Evolutionary conservation across 305 asterid species (phyloP).

Genomic region (Fraxinus sp.): DNA sequence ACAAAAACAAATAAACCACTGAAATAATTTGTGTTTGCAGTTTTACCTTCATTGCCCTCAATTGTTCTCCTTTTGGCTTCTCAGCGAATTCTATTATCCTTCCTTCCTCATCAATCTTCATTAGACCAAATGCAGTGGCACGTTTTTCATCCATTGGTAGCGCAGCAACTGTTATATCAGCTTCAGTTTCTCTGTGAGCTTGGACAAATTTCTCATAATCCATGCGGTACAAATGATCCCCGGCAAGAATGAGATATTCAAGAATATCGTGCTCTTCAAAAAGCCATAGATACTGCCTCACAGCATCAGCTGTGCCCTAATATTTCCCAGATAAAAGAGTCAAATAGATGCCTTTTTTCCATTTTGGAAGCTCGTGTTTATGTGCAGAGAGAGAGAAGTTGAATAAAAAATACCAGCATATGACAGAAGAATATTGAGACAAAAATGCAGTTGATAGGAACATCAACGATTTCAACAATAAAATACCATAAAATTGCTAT

Average conservation of each 20-base stretch:
- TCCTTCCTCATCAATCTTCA: conserved; percentile 68
- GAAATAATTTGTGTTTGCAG: background rate
- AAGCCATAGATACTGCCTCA: conserved; percentile 69
- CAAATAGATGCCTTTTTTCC: background rate
- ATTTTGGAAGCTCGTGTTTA: background rate
- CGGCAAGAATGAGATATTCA: conserved; percentile 64
- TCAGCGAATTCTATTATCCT: conserved; percentile 56
- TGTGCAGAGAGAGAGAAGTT: background rate
- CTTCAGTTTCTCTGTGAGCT: conserved; percentile 70
- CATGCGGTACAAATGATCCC: conserved; percentile 67
- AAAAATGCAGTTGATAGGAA: background rate
- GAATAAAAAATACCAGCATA: background rate
- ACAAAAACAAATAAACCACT: background rate
- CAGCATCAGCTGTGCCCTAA: conserved; percentile 77
- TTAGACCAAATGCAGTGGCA: conserved; percentile 62
- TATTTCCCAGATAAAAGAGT: conserved; percentile 13
- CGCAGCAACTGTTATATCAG: conserved; percentile 75
- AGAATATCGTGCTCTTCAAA: conserved; percentile 68
- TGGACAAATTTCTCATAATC: conserved; percentile 65
- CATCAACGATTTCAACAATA: background rate
- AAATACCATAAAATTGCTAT: background rate
- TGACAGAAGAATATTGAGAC: background rate
- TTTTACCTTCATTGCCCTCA: conserved; percentile 55
- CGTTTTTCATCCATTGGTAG: conserved; percentile 72
- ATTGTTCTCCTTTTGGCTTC: conserved; percentile 60